Conservation (phyloP, 2,329 filamentous ascomycete species). For the Beauveria brongniartii region DNA sequence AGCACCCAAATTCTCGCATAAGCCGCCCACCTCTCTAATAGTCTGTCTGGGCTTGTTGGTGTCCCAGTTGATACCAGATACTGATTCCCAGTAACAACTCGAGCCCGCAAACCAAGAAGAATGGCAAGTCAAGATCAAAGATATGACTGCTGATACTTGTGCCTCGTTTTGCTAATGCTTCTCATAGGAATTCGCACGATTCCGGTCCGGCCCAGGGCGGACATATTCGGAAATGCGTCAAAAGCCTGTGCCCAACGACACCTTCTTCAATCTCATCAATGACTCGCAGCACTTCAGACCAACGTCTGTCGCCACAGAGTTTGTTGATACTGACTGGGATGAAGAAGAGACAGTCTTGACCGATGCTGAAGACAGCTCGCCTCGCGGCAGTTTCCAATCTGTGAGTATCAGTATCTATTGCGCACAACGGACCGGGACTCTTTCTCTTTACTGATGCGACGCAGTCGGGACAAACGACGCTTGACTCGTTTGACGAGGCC, state of each 20-base stretch:
- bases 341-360: conserved; percentile 53
- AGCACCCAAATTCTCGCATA: conserved; percentile 18
- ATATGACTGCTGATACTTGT: not conserved
- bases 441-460: conserved; percentile 11
- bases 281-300: conserved; percentile 46
- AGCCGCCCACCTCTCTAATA: not conserved
- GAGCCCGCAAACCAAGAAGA: conserved; percentile 11
- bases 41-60: not conserved
- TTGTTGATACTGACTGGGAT: conserved; percentile 67
- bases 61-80: not conserved
- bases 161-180: not conserved
- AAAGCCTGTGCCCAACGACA: conserved; percentile 41
- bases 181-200: conserved; percentile 28
- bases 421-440: not conserved
- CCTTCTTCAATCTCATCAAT: conserved; percentile 52
- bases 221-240: conserved; percentile 45
- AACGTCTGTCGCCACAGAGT: conserved; percentile 65
- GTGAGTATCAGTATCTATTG: conserved; percentile 45
- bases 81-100: not conserved
- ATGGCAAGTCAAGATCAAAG: conserved; percentile 26
- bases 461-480: conserved; percentile 47
- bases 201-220: conserved; percentile 27
- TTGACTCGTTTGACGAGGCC: conserved; percentile 79
- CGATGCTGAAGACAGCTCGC: conserved; percentile 57
- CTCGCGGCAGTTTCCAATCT: conserved; percentile 60